Base-by-base conservation (phyloP, 2,329 filamentous ascomycete genomes). In the Cercospora sesami region DNA sequence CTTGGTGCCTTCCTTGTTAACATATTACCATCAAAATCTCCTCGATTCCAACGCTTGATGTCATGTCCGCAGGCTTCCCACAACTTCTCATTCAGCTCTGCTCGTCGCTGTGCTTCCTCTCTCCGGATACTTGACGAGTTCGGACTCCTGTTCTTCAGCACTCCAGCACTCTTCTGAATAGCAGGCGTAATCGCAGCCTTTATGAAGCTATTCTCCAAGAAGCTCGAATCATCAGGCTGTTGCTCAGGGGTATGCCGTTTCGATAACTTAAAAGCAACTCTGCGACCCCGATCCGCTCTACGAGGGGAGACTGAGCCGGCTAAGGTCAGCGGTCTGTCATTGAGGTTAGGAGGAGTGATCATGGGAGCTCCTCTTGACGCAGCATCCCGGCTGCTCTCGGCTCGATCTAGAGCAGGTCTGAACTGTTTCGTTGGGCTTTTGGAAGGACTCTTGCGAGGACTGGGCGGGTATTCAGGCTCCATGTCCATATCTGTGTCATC, bases 391-490 rank as follows among this genome's bases (percentile, higher is more conserved):
- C 74, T 75, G 68, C 72, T 75, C 64, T 76, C 74, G 18, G 72
- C 66, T 39, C 68, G 67, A 6, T 63, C 53, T 9, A 28, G 53
- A 10, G 53, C 33, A 33, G 51, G 66, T 60, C 21, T 63, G 9
- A 18, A 45, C 18, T 48, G 60, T 65, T 75, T 75, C 14, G 58
- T 48, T 6, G 76, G 71, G 33, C 72, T 76, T 61, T 78, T 78
- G 4, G 67, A 66, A 10, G 77, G 76, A 60, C 74, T 68, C 63
- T 79, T 79, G 57, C 74, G 73, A 21, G 77, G 78, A 65, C 75
- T 78, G n/a, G 77, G 77, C 53, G 76, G 78, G 60, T 78, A 79
- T 63, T 79, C 78, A n/a, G 70, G 51, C 57, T 77, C 75, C 61
- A 75, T 68, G 9, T 72, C 72, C 36, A 67, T 66, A 9, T 68